Evolutionary conservation across 192 early-diverging fungal species (phyloP), one percentile per base, ranked within the genome.

Genomic region (Gryganskiella cystojenkinii): DNA sequence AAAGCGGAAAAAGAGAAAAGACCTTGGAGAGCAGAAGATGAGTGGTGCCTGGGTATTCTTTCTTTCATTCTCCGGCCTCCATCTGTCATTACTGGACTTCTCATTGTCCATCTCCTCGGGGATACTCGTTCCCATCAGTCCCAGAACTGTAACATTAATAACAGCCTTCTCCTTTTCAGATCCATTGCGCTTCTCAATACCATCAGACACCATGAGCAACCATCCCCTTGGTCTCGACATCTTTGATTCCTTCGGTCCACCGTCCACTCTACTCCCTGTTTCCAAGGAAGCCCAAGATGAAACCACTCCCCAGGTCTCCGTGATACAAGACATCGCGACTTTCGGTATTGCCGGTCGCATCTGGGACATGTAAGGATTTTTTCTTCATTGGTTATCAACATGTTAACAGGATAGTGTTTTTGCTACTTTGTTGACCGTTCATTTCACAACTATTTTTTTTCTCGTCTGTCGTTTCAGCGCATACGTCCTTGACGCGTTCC

Each of bases 281-380:
- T 40, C 30, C 55, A 24, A 33, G 15, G 56, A 51, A 4, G 11
- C 22, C 15, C 64, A 62, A 6, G 17, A 60, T 28, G 56, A 64
- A 5, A 53, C 56, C 2, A 28, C 52, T 9, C 50, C 53, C 19
- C 47, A 62, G 46, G 31, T 76, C 27, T 30, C 73, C 5, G 28
- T 43, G 31, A 68, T 79, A 64, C 85, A 87, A 37, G 81, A 87
- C 51, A 69, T 87, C 33, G 30, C 60, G 17, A 59, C 78, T 10
- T 83, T 84, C 75, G 85, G 85, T 10, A 68, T 87, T 22, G 85
- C 85, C 17, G 85, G 85, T 30, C 82, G 81, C 25, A 82, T 87
- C 56, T 87, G 85, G 85, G 65, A 87, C 30, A 84, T 83, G 85
- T 87, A 73, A 33, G 34, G 2, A 27, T 2, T 35, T 44, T 11